These are phyloP conservation scores for Stentor coeruleus DNA, from an alignment of 73 alveolate species.

Conservation along the genomic window DNA sequence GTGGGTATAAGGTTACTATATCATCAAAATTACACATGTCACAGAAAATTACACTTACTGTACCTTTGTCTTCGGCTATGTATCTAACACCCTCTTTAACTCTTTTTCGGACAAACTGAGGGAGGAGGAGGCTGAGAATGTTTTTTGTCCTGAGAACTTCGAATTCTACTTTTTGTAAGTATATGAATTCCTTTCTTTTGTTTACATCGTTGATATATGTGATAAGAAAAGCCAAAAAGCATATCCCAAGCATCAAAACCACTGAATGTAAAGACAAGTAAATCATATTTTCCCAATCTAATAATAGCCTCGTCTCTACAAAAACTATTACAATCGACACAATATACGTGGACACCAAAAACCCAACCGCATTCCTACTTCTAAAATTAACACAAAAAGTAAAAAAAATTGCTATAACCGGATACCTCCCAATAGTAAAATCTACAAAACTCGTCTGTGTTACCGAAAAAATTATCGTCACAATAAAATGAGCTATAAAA, in stretches of 20 bases:
- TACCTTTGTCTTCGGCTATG: neutral
- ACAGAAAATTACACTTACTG: constrained; percentile 48
- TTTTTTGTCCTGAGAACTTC: neutral
- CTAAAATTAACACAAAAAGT: too few relatives aligned
- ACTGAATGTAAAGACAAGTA: neutral
- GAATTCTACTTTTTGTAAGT: neutral
- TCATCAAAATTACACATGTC: constrained; percentile 54
- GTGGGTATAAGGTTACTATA: constrained; percentile 40
- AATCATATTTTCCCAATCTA: too few relatives aligned
- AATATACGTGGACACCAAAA: too few relatives aligned
- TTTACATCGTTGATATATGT: neutral
- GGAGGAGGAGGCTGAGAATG: neutral
- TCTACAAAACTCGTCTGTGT: too few relatives aligned
- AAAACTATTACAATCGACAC: too few relatives aligned
- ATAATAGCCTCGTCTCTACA: too few relatives aligned
- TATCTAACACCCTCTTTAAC: neutral
- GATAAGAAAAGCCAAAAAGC: neutral
- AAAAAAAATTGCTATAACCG: too few relatives aligned
- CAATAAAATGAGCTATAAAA: too few relatives aligned
- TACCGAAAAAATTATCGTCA: too few relatives aligned
- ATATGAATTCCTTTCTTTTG: constrained; percentile 15
- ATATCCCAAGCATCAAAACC: neutral
- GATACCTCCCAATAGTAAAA: too few relatives aligned
- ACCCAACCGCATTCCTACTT: too few relatives aligned
- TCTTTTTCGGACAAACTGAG: neutral